A percentile compares a stretch with the other conserved stretches of the same genome.
Conservation (phyloP, 2,329 filamentous ascomycete species). For the Arachnomyces sp. region DNA sequence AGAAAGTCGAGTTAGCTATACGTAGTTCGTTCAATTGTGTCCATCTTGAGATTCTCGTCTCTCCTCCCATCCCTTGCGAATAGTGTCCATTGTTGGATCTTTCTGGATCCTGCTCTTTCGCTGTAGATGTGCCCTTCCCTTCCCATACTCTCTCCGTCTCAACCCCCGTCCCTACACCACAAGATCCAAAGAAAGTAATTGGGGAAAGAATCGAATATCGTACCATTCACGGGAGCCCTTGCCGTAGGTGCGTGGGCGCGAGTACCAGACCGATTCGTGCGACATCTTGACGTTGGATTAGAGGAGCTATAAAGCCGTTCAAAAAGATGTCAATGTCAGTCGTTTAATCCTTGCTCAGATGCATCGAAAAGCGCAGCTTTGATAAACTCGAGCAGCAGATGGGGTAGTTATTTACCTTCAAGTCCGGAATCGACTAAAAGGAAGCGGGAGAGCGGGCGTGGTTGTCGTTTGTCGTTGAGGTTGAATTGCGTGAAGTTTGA, state of each 20-base stretch:
- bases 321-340: too few relatives aligned
- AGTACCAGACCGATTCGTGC: slow-evolving; percentile 99
- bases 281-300: slow-evolving; percentile 53
- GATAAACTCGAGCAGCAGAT: too few relatives aligned
- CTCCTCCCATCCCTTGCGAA: slow-evolving; percentile 13
- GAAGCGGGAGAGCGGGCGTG: too few relatives aligned
- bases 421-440: too few relatives aligned
- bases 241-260: slow-evolving; percentile 91
- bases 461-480: too few relatives aligned
- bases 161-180: slow-evolving; percentile 5
- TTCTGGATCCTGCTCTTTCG: slow-evolving; percentile 19
- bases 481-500: too few relatives aligned
- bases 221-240: slow-evolving; percentile 94
- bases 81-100: slow-evolving; percentile 12
- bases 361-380: too few relatives aligned
- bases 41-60: slow-evolving; percentile 16
- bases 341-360: too few relatives aligned
- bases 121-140: slow-evolving; percentile 4
- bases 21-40: not conserved
- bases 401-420: too few relatives aligned
- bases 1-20: slow-evolving; percentile 6
- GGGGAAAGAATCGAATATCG: slow-evolving; percentile 32
- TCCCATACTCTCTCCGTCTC: slow-evolving; percentile 8
- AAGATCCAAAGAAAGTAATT: slow-evolving; percentile 3
- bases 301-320: too few relatives aligned